These are phyloP conservation scores for Penicillium ucsense DNA, from an alignment of 495 filamentous ascomycete species.

Conservation along the genomic window DNA sequence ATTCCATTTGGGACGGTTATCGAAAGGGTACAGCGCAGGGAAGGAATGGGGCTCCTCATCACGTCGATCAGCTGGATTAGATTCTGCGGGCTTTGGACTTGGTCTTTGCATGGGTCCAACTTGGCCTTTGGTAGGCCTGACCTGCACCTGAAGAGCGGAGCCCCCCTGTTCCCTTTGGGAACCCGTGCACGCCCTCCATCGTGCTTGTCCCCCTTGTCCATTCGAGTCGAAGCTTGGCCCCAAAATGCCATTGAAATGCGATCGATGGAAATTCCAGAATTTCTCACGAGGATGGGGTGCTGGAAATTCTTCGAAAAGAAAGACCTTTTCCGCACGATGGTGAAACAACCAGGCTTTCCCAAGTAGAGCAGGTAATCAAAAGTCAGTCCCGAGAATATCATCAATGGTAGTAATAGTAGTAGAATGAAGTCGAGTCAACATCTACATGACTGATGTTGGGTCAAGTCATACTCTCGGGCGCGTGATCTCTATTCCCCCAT, in stretches of 20 bases:
- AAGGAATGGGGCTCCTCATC: constrained; percentile 15
- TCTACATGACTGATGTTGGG: too few species aligned
- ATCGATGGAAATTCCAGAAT: too few species aligned
- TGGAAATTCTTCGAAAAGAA: too few species aligned
- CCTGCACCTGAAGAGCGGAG: constrained; percentile 15
- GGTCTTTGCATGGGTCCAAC: background rate
- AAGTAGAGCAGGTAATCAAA: too few species aligned
- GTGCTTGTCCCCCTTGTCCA: constrained; percentile 12
- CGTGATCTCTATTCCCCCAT: too few species aligned
- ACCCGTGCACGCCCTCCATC: constrained; percentile 10
- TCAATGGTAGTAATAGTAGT: too few species aligned
- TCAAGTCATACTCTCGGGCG: too few species aligned
- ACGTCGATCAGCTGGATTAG: constrained; percentile 20
- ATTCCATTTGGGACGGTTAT: background rate
- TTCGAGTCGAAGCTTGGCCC: constrained; percentile 8
- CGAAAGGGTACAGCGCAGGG: background rate
- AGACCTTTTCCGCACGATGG: too few species aligned
- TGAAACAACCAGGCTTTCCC: too few species aligned
- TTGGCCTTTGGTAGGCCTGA: background rate
- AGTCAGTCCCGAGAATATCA: too few species aligned
- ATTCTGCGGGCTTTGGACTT: constrained; percentile 13
- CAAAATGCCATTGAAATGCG: background rate
- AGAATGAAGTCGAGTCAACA: too few species aligned
- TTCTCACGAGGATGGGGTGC: too few species aligned
- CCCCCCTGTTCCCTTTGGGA: constrained; percentile 21